phyloP scores from a whole-genome alignment of 2,329 filamentous ascomycete species.

The Talaromyces rugulosus region DNA sequence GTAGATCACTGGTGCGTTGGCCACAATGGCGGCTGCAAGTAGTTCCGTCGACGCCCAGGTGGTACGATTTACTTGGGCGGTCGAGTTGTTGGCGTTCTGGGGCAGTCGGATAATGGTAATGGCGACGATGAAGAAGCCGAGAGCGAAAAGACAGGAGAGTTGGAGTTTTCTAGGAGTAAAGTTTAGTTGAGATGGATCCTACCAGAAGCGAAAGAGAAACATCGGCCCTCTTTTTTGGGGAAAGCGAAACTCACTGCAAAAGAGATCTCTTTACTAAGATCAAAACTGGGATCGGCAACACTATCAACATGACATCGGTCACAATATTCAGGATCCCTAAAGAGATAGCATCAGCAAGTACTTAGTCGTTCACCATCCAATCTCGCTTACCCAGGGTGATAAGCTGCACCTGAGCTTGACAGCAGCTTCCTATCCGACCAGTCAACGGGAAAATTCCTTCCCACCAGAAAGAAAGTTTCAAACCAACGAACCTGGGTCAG shows the following conservation, averaged over 20 bases:
- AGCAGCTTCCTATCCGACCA: constrained; percentile 6
- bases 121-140: constrained; percentile 1
- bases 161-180: constrained; percentile 17
- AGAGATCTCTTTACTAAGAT: constrained; percentile 12
- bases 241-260: constrained; percentile 7
- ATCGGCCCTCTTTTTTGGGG: background rate
- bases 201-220: background rate
- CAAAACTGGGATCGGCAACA: constrained; percentile 15
- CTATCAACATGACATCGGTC: constrained; percentile 15
- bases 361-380: background rate
- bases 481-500: constrained; percentile 14
- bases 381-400: constrained; percentile 11
- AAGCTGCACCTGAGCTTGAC: constrained; percentile 15
- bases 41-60: constrained; percentile 15
- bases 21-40: constrained; percentile 19
- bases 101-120: constrained; percentile 17
- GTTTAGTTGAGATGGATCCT: background rate
- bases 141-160: constrained; percentile 15
- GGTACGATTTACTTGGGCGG: constrained; percentile 13
- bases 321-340: constrained; percentile 12
- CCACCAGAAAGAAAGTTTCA: background rate
- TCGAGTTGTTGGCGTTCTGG: constrained; percentile 11
- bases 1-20: constrained; percentile 11
- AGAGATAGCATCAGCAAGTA: background rate
- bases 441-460: background rate